Percentiles rank a stretch among this genome's conserved stretches.
These are phyloP conservation scores for Calcarisporium arbuscula DNA, from an alignment of 2,329 filamentous ascomycete species.

Conservation along the genomic window DNA sequence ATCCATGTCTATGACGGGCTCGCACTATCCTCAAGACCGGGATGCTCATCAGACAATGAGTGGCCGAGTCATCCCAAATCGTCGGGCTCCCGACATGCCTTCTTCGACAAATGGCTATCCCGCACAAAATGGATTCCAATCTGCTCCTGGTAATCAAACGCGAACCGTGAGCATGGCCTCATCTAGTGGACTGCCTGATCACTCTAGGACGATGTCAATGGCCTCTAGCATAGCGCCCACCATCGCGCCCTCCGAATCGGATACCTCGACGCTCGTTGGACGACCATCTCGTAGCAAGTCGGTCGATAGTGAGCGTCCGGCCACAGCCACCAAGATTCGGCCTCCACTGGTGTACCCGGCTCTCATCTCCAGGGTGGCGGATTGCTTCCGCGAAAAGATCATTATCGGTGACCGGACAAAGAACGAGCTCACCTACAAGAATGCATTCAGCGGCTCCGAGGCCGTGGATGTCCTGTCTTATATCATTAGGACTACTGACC, in stretches of 20 bases:
- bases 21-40: constrained; percentile 59
- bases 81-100: constrained; percentile 39
- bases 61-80: constrained; percentile 80
- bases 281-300: constrained; percentile 52
- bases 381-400: constrained; percentile 87
- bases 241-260: constrained; percentile 55
- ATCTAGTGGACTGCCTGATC: constrained; percentile 40
- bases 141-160: constrained; percentile 47
- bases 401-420: constrained; percentile 83
- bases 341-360: constrained; percentile 91
- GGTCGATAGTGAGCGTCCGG: constrained; percentile 48
- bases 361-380: constrained; percentile 83
- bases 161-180: constrained; percentile 58
- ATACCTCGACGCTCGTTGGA: constrained; percentile 44
- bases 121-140: constrained; percentile 31
- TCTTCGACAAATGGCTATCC: constrained; percentile 29
- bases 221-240: constrained; percentile 74
- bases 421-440: constrained; percentile 95
- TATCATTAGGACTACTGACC: constrained; percentile 94
- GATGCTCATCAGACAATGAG: constrained; percentile 89
- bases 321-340: constrained; percentile 52
- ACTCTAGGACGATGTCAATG: constrained; percentile 78
- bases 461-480: constrained; percentile 93
- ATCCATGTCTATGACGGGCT: constrained; percentile 92
- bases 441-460: constrained; percentile 91